A percentile compares a stretch with the other conserved stretches of the same genome.
These are phyloP conservation scores for Mycena floridula DNA, from an alignment of 768 basidiomycete genomes.

Conservation along the genomic window DNA sequence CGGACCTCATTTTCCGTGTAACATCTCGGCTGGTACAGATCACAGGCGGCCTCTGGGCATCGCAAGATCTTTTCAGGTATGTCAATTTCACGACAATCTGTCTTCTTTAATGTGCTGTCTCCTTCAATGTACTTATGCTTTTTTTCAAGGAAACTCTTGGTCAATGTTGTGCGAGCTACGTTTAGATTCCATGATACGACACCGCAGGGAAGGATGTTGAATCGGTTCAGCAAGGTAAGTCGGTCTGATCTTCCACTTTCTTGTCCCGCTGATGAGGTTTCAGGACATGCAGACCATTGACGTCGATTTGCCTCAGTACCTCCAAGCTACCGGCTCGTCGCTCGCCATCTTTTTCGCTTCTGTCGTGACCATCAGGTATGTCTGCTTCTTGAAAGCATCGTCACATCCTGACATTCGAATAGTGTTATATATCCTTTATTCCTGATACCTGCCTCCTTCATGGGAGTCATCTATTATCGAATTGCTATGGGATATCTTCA, in stretches of 20 bases:
- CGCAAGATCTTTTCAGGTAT: constrained; percentile 35
- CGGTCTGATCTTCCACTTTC: constrained; percentile 1
- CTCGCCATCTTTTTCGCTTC: constrained; percentile 74
- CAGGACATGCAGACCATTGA: constrained; percentile 87
- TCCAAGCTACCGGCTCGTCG: constrained; percentile 73
- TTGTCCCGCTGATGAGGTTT: background rate
- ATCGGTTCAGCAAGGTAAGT: constrained; percentile 70
- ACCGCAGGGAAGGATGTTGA: constrained; percentile 80
- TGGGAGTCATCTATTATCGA: constrained; percentile 68
- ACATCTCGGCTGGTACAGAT: constrained; percentile 47
- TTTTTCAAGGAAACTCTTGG: constrained; percentile 49
- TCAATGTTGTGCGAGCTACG: constrained; percentile 70
- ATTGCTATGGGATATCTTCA: constrained; percentile 69
- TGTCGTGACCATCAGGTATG: constrained; percentile 64
- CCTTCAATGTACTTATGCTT: constrained; percentile 23
- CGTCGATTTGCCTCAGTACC: constrained; percentile 54
- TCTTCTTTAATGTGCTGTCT: too few species aligned
- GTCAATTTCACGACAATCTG: constrained; percentile 7
- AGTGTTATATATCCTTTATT: constrained; percentile 78
- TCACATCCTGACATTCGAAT: background rate
- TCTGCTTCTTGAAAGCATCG: constrained; percentile 8
- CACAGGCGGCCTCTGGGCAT: constrained; percentile 50
- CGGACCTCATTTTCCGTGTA: constrained; percentile 40
- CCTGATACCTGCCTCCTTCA: constrained; percentile 67
- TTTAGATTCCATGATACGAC: constrained; percentile 85